Percentiles rank a stretch among this genome's conserved stretches.
These are phyloP conservation scores for Micromonas pusilla DNA, from an alignment of 139 green algal genomes.

Conservation along the genomic window DNA sequence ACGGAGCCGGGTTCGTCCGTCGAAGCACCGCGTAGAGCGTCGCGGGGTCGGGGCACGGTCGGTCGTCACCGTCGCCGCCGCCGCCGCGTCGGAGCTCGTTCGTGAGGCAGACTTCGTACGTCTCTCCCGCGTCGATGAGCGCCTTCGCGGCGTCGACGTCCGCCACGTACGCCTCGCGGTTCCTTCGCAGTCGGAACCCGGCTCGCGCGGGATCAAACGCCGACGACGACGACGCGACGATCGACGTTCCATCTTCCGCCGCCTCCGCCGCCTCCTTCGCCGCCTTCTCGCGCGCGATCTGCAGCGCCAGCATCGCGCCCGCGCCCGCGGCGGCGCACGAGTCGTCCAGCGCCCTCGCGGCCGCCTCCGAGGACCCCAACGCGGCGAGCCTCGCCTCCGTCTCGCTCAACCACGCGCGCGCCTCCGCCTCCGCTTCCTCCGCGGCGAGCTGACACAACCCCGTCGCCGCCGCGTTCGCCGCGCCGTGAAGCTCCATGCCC, in stretches of 20 bases:
- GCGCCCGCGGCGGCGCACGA: too few species aligned
- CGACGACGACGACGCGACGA: too few species aligned
- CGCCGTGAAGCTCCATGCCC: not conserved
- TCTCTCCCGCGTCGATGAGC: constrained; percentile 76
- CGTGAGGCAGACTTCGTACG: constrained; percentile 96
- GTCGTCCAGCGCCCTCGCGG: too few species aligned
- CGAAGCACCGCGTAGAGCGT: constrained; percentile 74
- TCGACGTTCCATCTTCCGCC: not conserved
- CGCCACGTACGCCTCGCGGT: constrained; percentile 52
- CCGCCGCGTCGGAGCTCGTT: constrained; percentile 45
- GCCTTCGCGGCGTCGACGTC: constrained; percentile 65
- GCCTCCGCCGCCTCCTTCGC: not conserved
- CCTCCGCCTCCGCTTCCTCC: constrained; percentile 17
- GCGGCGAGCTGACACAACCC: constrained; percentile 14
- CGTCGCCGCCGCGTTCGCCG: not conserved
- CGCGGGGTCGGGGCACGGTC: constrained; percentile 11
- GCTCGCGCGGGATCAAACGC: too few species aligned
- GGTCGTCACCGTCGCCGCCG: too few species aligned
- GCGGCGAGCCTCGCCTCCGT: not conserved
- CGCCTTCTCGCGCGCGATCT: too few species aligned
- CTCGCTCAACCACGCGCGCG: not conserved
- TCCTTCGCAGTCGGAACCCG: not conserved
- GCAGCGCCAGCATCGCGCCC: too few species aligned
- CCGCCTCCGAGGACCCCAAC: not conserved
- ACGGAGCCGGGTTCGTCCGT: constrained; percentile 85